Percentiles rank a stretch among this genome's conserved stretches.
Conservation (phyloP, 345 rosid species). For the Combretum micranthum region DNA sequence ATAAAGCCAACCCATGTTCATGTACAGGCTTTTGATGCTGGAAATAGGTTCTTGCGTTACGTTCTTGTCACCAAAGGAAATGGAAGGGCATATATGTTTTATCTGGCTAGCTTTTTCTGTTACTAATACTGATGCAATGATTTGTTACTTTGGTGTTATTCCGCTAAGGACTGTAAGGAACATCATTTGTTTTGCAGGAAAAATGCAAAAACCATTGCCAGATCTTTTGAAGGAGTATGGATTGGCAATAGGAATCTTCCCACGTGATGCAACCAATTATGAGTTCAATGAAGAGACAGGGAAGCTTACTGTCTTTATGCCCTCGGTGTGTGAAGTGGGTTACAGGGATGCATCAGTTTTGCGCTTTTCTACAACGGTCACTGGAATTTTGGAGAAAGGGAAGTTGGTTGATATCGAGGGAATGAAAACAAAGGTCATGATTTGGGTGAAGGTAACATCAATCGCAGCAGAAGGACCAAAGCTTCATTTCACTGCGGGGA, state of each 20-base stretch:
- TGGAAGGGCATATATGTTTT: no score
- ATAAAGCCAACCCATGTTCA: no score
- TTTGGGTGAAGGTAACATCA: conserved; percentile 81
- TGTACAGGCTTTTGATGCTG: no score
- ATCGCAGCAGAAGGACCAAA: conserved; percentile 63
- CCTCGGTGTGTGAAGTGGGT: conserved; percentile 77
- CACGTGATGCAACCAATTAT: conserved; percentile 87
- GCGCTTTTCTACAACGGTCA: conserved; percentile 58
- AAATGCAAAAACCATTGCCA: conserved; percentile 88
- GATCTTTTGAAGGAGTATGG: conserved; percentile 82
- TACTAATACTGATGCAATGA: no score
- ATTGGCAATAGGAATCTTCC: conserved; percentile 83
- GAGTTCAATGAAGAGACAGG: conserved; percentile 83
- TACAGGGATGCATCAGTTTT: conserved; percentile 80
- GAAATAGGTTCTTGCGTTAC: no score
- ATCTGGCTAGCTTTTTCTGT: no score
- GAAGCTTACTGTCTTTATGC: conserved; percentile 71
- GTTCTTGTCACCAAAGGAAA: no score
- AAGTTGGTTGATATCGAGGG: conserved; percentile 82
- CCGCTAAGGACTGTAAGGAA: no score
- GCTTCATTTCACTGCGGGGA: conserved; percentile 71
- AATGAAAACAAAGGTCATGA: conserved; percentile 77
- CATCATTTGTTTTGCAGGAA: conserved; percentile 36
- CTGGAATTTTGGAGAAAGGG: conserved; percentile 75
- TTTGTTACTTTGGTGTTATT: no score